Base-by-base conservation (phyloP, 257 asterid genomes). In the Scutellaria barbata region DNA sequence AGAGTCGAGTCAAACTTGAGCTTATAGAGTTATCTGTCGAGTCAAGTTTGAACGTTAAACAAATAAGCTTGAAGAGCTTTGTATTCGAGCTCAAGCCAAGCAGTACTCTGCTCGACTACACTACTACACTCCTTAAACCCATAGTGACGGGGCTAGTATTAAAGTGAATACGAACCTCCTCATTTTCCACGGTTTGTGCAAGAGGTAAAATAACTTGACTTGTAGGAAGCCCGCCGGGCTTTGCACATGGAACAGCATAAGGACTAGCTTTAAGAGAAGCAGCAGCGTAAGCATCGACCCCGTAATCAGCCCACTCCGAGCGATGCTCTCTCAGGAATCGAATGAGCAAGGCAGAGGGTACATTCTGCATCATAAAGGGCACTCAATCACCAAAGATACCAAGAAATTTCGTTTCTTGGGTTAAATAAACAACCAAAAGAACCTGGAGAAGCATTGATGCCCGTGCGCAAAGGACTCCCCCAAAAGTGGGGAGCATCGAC, bases 241-340 rank as follows among this genome's bases (percentile, higher is more conserved):
- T 86, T 72, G 88, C 80, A 68, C 88, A 84, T 63, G 98, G 96
- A 40, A 85, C 80, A 0, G 96, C 90, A 77, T 82, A 85, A 0
- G 96, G 87, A 60, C 81, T 84, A 33, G 88, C 83, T 79, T 86
- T 88, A 42, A 88, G 90, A 69, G 98, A 85, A 58, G 96, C 92
- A 77, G 96, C 94, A 63, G 90, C 84, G 77, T 89, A 92, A 47
- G 82, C 81, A 54, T 92, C 98, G 20, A 92, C 88, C 7, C 90
- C 95, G 66, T 88, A 84, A 78, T 92, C 98, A 10, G 96, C 92
- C 98, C 98, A 92, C 65, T 92, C 98, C 0, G 96, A 86, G 30
- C 98, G 94, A 65, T 89, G 98, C 83, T 92, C 96, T 74, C 98
- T 81, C 58, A 92, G 84, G 79, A 92, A 92, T 58, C 90, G 92